Base-by-base conservation (phyloP, 805 yeast species). In the Wickerhamiella sorbophila region DNA sequence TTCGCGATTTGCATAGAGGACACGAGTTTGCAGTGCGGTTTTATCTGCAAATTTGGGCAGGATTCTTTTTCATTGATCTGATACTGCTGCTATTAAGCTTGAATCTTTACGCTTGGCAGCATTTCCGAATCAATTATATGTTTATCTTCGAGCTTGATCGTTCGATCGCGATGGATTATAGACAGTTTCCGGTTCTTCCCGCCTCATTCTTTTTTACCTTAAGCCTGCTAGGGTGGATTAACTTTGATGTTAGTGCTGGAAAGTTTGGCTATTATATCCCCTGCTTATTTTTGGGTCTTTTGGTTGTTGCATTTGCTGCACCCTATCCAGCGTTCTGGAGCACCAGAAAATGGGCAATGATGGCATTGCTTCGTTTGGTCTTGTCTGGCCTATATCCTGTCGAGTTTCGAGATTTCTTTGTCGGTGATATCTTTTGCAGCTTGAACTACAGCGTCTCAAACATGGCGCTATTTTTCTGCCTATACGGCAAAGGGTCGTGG, bases 331-430 rank as follows among this genome's bases (percentile, higher is more conserved):
- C 76, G 33, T 77, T 66, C 52, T 67, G 71, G 31, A 61, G 72
- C n/a, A 70, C 94, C 8, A 69, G 96, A 49, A 68, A 68, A 44
- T 91, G 96, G 96, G 52, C 88, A 2, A 64, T 79, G 16, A 61
- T 77, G 12, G 77, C 93, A 0, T 43, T 77, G 1, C 72, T 87
- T 69, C 68, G 98, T 53, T 63, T 91, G 38, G 26, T 79, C 0
- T 65, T 82, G 8, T 80, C 94, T 1, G 97, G 97, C 0, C 66
- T 86, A 33, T 91, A 79, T 54, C 95, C 97, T 0, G 96, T 91
- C 41, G 97, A 88, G 61, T 91, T 91, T 56, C 70, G 87, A 43
- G 98, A 91, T 60, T 88, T 91, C 66, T 85, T 84, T 57, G 48
- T 88, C 37, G 98, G 97, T 17, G 98, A 91, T 60, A 77, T 91